Evolutionary conservation across 495 filamentous ascomycete species (phyloP).

Genomic region (Penicillium cataractarum): DNA sequence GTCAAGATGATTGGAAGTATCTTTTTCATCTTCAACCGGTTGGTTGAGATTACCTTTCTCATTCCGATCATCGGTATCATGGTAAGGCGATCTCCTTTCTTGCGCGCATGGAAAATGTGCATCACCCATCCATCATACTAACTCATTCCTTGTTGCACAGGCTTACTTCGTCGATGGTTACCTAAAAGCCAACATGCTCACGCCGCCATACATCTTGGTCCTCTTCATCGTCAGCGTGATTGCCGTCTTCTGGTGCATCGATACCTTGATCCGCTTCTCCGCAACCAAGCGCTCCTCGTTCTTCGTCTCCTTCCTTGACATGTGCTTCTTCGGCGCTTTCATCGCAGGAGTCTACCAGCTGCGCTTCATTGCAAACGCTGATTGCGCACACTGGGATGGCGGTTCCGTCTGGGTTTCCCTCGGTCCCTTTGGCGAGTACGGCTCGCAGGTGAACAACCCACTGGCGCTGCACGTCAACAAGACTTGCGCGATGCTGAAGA

Average conservation of each 20-base stretch:
- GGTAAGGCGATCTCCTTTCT: conserved; percentile 34
- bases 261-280: conserved; percentile 79
- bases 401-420: conserved; percentile 58
- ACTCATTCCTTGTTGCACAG: conserved; percentile 20
- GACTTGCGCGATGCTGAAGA: conserved; percentile 86
- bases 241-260: conserved; percentile 76
- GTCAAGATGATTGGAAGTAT: conserved; percentile 73
- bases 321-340: conserved; percentile 79
- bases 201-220: conserved; percentile 78
- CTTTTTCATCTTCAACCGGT: conserved; percentile 82
- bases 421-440: conserved; percentile 60
- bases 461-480: conserved; percentile 62
- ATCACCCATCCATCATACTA: neutral
- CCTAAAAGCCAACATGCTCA: conserved; percentile 68
- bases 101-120: neutral
- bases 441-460: conserved; percentile 39
- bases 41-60: conserved; percentile 80
- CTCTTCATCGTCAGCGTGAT: conserved; percentile 90
- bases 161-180: conserved; percentile 82
- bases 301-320: conserved; percentile 79
- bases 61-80: conserved; percentile 91
- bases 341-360: conserved; percentile 80
- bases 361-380: conserved; percentile 64
- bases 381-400: conserved; percentile 64
- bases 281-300: conserved; percentile 68